phyloP scores from a whole-genome alignment of 2,329 filamentous ascomycete species.

The Fusarium austroafricanum region DNA sequence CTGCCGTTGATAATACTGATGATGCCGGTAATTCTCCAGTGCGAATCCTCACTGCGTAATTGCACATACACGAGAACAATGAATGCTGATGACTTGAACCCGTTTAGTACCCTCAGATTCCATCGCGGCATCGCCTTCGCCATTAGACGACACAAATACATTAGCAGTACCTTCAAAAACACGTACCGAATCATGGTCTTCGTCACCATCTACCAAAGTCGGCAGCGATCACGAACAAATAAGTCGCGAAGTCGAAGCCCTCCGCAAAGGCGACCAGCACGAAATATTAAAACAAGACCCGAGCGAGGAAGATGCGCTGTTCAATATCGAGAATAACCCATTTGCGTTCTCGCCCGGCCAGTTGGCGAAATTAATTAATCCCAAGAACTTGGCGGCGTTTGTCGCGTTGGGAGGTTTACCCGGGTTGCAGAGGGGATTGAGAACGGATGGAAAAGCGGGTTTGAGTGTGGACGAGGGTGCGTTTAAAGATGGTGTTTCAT shows the following conservation, averaged over 20 bases:
- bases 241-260: slow-evolving; percentile 21
- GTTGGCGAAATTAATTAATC: slow-evolving; percentile 84
- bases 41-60: too few relatives aligned
- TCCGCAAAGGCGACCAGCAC: slow-evolving; percentile 36
- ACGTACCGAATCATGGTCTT: slow-evolving; percentile 34
- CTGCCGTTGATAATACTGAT: slow-evolving; percentile 35
- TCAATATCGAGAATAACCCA: slow-evolving; percentile 77
- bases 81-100: too few relatives aligned
- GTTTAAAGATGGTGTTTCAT: slow-evolving; percentile 71
- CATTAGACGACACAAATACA: slow-evolving; percentile 34
- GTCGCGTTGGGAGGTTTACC: slow-evolving; percentile 78
- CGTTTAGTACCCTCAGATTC: too few relatives aligned
- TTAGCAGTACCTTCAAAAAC: slow-evolving; percentile 25
- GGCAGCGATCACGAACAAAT: slow-evolving; percentile 36
- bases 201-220: slow-evolving; percentile 33
- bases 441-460: slow-evolving; percentile 75
- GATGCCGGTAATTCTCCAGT: slow-evolving; percentile 39
- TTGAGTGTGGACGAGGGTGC: slow-evolving; percentile 78
- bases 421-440: slow-evolving; percentile 80
- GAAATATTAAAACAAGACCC: slow-evolving; percentile 72
- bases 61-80: too few relatives aligned
- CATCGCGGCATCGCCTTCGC: slow-evolving; percentile 27
- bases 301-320: slow-evolving; percentile 78
- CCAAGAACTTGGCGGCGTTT: slow-evolving; percentile 84
- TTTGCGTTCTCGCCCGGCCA: slow-evolving; percentile 86